Evolutionary conservation across 495 filamentous ascomycete species (phyloP), one percentile per base, ranked within the genome.

Genomic region (Aspergillus saccharolyticus): DNA sequence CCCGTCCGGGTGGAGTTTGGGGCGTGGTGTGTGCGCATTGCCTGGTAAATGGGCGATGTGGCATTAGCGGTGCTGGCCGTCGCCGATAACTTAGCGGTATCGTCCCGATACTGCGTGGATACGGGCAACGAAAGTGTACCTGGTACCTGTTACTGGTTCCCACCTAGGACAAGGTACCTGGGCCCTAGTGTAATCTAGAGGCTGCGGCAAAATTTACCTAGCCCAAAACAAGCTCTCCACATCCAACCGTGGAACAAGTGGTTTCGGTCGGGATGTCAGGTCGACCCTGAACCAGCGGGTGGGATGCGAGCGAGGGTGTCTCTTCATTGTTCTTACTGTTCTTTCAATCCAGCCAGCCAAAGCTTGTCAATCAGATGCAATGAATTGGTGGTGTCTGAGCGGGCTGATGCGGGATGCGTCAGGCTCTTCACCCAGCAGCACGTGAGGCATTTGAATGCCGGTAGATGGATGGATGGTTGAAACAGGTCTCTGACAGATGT

Each of bases 171-270:
- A 50, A 50, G 22, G 47, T 50, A 50, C 47, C 47, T 39, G 33
- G 33, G 33, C 33, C n/a, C 33, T 39, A 39, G 33, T 39, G 33
- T 39, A 39, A 39, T 39, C 33, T 39, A 39, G 33, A 6, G 33
- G 33, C 33, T 8, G 33, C 33, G 33, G 33, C 14, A 39, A 39
- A 39, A 6, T 15, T 50, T 50, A 28, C 47, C 47, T 50, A 17
- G 18, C 47, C 22, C 24, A 30, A 25, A 57, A 44, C 45, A 28
- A 55, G 54, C 46, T 20, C 51, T 45, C 59, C 54, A 57, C 55
- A 54, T 18, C 17, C 22, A 57, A 54, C 55, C 55, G 25, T 57
- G 59, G 59, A 57, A 57, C 59, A 25, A 16, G 19, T 21, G 54
- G 39, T 55, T 52, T 52, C 43, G 47, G 57, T 52, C 42, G 53